Percentiles rank a stretch among this genome's conserved stretches.
Evolutionary conservation across 805 yeast genomes (phyloP).

Genomic region (Kuraishia cidri): DNA sequence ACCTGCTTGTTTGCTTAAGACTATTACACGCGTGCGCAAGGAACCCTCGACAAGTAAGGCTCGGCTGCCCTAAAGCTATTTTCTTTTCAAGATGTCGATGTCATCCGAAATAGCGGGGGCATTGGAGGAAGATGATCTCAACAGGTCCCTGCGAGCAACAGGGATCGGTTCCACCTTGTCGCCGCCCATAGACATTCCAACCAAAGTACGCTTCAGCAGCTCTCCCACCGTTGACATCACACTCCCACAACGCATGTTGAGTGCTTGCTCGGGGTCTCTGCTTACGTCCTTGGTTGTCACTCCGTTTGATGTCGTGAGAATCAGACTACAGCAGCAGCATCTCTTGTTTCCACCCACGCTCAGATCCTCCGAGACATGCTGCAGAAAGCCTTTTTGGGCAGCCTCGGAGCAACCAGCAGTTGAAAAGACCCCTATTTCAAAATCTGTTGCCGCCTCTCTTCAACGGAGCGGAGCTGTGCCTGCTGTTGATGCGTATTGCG

Average conservation of each 20-base stretch:
- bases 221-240: slow-evolving; percentile 26
- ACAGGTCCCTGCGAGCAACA: too few relatives aligned
- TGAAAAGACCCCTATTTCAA: too few relatives aligned
- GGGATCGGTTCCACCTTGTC: too few relatives aligned
- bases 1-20: too few relatives aligned
- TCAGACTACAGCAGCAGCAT: slow-evolving; percentile 72
- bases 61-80: too few relatives aligned
- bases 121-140: slow-evolving; percentile 4
- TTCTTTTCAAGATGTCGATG: too few relatives aligned
- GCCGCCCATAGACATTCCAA: background rate
- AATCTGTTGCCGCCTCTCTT: too few relatives aligned
- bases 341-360: slow-evolving; percentile 32
- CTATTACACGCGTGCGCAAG: too few relatives aligned
- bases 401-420: background rate
- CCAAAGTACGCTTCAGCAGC: background rate
- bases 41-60: too few relatives aligned
- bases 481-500: slow-evolving; percentile 24
- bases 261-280: slow-evolving; percentile 72
- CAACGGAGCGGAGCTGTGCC: slow-evolving; percentile 5
- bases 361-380: slow-evolving; percentile 18
- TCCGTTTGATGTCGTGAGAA: slow-evolving; percentile 75
- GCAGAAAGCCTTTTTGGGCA: slow-evolving; percentile 25
- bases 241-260: slow-evolving; percentile 56
- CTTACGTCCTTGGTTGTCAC: slow-evolving; percentile 68
- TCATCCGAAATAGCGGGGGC: slow-evolving; percentile 7